Base-by-base conservation (phyloP, 768 basidiomycete genomes). In the Rhodocollybia butyracea region DNA sequence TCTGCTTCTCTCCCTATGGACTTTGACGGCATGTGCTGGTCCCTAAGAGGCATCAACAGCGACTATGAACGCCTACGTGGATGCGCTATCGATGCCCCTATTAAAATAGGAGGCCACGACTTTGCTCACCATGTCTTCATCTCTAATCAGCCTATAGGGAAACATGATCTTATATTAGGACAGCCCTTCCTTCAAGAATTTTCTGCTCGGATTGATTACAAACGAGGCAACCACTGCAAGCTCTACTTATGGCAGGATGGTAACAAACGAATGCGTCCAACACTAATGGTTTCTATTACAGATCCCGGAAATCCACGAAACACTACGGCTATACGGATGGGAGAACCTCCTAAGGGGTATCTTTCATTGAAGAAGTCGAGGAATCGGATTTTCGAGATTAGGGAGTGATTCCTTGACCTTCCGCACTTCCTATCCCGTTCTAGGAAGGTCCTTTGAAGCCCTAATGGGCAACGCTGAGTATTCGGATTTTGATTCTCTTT, bases 1-100 rank as follows among this genome's bases (percentile, higher is more conserved):
- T 40, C 38, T 17, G 8, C 15, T 22, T 31, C 30, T 38, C 29
- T 51, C 19, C 22, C 91, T 4, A 80, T 98, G 73, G 93, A 97
- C 41, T 41, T 27, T 19, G 66, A 69, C 24, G 66, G 69, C 0
- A 30, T 51, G 8, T 19, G 58, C 0, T 70, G 69, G 69, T 62
- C 66, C 0, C 55, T 70, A 1, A 61, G 60, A 34, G 69, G 68
- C 0, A 61, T 70, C 2, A 57, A 64, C 19, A 60, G 65, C 2
- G 39, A 48, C 5, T 40, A 63, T 2, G 58, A 61, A 0, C 55
- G 53, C 0, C 48, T 70, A 0, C 34, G 56, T 2, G 66, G 68
- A 0, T 63, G 62, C 21, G 47, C 50, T 11, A 22, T 51, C 0
- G 59, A 70, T n/a, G 60, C 57, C 0, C 56, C 60, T 0, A 11